These are phyloP conservation scores for Rubroboletus satanas DNA, from an alignment of 768 basidiomycete genomes.

Conservation along the genomic window DNA sequence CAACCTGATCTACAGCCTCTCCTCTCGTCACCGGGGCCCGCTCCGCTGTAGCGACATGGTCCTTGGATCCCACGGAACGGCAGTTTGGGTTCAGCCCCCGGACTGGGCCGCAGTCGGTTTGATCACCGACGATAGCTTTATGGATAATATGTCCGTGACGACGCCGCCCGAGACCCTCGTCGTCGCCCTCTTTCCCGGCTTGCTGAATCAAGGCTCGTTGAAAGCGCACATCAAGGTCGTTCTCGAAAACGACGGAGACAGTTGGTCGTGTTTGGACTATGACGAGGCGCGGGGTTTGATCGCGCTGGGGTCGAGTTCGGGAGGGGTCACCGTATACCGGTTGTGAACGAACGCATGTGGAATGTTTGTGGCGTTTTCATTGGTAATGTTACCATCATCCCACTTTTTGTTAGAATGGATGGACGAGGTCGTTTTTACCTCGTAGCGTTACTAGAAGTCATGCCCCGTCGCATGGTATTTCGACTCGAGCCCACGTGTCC, in stretches of 20 bases:
- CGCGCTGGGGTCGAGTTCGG: conserved; percentile 49
- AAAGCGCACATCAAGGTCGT: conserved; percentile 30
- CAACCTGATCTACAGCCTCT: conserved; percentile 31
- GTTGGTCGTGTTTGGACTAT: conserved; percentile 60
- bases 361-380: background rate
- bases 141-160: conserved; percentile 12
- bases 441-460: background rate
- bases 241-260: conserved; percentile 28
- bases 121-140: conserved; percentile 22
- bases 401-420: background rate
- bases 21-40: conserved; percentile 41
- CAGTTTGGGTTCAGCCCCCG: conserved; percentile 59
- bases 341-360: conserved; percentile 11
- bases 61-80: conserved; percentile 54
- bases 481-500: background rate
- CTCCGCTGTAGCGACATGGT: conserved; percentile 52
- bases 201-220: conserved; percentile 12
- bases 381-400: background rate
- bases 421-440: background rate
- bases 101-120: conserved; percentile 41
- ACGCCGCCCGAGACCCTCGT: conserved; percentile 40
- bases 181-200: conserved; percentile 49
- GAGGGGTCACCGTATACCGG: conserved; percentile 38
- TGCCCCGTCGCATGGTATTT: background rate
- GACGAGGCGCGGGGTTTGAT: conserved; percentile 54